Evolutionary conservation across 192 early-diverging fungal genomes (phyloP).

Genomic region (Gonapodya prolifera): DNA sequence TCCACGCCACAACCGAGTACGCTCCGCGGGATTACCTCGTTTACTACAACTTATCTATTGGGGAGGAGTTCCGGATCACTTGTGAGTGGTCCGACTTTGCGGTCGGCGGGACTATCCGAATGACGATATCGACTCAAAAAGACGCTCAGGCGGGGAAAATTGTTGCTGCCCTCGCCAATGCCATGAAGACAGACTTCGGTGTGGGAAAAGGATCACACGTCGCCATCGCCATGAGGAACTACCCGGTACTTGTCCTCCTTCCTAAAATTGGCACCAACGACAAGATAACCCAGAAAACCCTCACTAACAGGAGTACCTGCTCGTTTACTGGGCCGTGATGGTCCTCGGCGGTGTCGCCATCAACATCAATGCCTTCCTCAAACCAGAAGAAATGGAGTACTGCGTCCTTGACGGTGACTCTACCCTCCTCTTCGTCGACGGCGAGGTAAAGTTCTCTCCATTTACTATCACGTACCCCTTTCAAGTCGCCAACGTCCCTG

Average conservation of each 20-base stretch:
- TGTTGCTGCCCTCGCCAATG: background rate
- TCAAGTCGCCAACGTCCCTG: background rate
- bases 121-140: background rate
- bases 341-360: slow-evolving; percentile 10
- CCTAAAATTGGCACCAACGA: background rate
- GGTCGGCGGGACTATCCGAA: background rate
- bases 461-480: background rate
- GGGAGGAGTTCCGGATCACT: background rate
- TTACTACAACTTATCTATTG: background rate
- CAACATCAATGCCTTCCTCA: slow-evolving; percentile 14
- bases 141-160: background rate
- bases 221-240: slow-evolving; percentile 14
- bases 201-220: slow-evolving; percentile 11
- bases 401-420: slow-evolving; percentile 10
- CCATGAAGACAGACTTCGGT: background rate
- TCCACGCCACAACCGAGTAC: background rate
- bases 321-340: slow-evolving; percentile 11
- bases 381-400: slow-evolving; percentile 14
- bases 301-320: slow-evolving; percentile 8
- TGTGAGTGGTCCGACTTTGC: background rate
- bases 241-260: background rate
- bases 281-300: background rate
- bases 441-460: slow-evolving; percentile 4
- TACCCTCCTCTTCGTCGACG: slow-evolving; percentile 6
- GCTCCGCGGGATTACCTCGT: background rate